phyloP scores from a whole-genome alignment of 73 alveolate species.

The Stentor coeruleus region DNA sequence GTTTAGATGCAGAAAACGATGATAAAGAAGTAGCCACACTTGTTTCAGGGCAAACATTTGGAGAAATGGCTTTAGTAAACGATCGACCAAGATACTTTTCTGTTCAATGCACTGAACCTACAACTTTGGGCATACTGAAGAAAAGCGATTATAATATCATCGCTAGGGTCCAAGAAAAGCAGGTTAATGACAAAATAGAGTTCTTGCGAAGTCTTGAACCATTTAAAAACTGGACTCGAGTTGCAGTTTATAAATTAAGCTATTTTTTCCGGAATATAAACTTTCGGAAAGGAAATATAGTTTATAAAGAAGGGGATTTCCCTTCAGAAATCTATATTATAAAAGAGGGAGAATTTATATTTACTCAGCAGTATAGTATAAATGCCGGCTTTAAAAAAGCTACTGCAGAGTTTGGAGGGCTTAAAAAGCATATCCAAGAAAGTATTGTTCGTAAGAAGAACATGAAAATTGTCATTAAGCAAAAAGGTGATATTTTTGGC shows the following conservation, averaged over 20 bases:
- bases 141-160: neutral
- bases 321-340: no score
- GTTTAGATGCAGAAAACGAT: no score
- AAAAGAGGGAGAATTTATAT: no score
- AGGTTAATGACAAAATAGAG: neutral
- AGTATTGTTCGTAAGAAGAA: neutral
- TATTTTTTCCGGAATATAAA: neutral
- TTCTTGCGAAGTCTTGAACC: neutral
- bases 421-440: neutral
- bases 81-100: neutral
- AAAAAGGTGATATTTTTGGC: constrained; percentile 1
- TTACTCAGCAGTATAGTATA: no score
- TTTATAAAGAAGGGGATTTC: no score
- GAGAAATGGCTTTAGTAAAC: neutral
- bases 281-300: neutral
- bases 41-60: neutral
- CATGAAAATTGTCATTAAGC: neutral
- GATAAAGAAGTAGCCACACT: neutral
- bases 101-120: neutral
- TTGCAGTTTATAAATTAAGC: neutral
- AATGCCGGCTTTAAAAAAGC: no score
- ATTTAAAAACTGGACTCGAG: neutral
- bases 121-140: neutral
- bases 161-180: neutral
- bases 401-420: neutral